Conservation (phyloP, 2,329 filamentous ascomycete genomes). For the Thermomyces lanuginosus region DNA sequence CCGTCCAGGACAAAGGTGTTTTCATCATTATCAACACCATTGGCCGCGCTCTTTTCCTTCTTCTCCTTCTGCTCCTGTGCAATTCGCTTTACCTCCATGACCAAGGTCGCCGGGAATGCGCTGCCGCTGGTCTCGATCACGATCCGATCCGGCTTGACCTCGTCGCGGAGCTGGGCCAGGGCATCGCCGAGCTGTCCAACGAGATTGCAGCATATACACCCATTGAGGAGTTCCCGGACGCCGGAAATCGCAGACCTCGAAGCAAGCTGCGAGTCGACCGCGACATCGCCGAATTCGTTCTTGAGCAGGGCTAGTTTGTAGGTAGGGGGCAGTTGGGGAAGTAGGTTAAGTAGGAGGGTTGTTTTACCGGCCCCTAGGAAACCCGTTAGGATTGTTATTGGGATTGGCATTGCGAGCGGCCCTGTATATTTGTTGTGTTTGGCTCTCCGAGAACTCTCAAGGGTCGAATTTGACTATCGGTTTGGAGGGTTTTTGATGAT, state of each 20-base stretch:
- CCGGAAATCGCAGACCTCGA: constrained; percentile 67
- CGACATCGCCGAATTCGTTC: constrained; percentile 94
- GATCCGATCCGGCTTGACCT: constrained; percentile 59
- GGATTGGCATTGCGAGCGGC: constrained; percentile 41
- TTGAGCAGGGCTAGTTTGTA: constrained; percentile 92
- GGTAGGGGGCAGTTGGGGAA: constrained; percentile 71
- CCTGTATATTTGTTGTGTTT: no score
- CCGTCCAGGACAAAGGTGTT: constrained; percentile 78
- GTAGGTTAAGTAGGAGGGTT: constrained; percentile 81
- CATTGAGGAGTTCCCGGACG: constrained; percentile 83
- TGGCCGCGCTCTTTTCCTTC: constrained; percentile 32
- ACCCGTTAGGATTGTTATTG: constrained; percentile 87
- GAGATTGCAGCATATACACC: constrained; percentile 97
- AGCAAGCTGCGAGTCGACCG: constrained; percentile 83
- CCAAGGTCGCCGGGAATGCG: constrained; percentile 75
- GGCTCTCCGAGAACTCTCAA: no score
- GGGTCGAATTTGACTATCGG: no score
- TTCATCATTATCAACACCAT: no score
- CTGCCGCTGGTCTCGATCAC: constrained; percentile 85
- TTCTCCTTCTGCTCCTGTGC: constrained; percentile 35
- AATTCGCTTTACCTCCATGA: constrained; percentile 75
- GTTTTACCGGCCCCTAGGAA: constrained; percentile 96
- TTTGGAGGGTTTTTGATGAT: no score
- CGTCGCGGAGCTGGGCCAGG: constrained; percentile 52
- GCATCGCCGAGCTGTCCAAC: constrained; percentile 78